Evolutionary conservation across 345 rosid species (phyloP), one percentile per base, ranked within the genome.

Genomic region (Syzygium aromaticum): DNA sequence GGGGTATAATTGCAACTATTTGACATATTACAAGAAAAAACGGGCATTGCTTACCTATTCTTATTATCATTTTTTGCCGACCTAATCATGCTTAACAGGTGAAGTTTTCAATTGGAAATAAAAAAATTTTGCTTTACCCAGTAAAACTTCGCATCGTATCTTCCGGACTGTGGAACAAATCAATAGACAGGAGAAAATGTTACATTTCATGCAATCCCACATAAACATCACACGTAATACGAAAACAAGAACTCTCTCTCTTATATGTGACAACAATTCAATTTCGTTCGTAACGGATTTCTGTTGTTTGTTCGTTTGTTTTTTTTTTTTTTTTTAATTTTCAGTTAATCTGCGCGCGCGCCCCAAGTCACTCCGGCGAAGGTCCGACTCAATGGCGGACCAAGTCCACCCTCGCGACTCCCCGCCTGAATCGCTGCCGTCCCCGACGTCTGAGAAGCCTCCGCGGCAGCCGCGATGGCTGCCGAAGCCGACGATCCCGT

Each of bases 371-470:
- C 46, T 73, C 25, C 49, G 46, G 46, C 46, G 46, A 43, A 43
- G 46, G 46, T 43, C 46, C 86, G 63, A 19, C 30, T 19, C 63
- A 30, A 82, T 73, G 95, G 89, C 92, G 9, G 94, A 90, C 63
- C 89, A 80, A 61, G 92, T 91, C 40, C 88, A 91, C 77, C 94
- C 94, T 3, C 59, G 33, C 43, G 88, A 86, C 53, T 87, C 86
- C 12, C 88, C 87, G 7, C 87, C 88, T 1, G 67, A 77, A n/a
- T 40, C 51, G 25, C 61, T 49, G 51, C 11, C 61, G 52, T 78
- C 43, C 54, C 63, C 83, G 33, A 53, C 16, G 17, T 5, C 46
- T 5, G 40, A 40, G 73, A 51, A 54, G 5, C 10, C 14, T 8
- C 51, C 27, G 27, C 38, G 0, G 40, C 85, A 38, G 51, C 89